These are phyloP conservation scores for Alternaria rosae DNA, from an alignment of 2,329 filamentous ascomycete species.

Conservation along the genomic window DNA sequence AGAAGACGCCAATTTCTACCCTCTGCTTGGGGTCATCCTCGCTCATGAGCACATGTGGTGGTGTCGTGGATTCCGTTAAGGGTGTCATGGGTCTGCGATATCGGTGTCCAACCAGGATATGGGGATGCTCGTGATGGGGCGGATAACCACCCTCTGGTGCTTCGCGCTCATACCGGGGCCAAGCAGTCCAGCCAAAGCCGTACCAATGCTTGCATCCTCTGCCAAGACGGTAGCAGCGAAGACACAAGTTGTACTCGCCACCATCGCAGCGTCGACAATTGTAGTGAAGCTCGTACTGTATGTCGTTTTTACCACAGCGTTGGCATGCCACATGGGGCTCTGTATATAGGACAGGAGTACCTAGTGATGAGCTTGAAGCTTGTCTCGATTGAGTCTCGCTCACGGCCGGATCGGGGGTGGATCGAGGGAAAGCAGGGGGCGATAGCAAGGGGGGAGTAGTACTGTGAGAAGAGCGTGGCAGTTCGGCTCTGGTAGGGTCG, in stretches of 20 bases:
- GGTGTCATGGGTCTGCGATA: slow-evolving; percentile 47
- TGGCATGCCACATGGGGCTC: slow-evolving; percentile 80
- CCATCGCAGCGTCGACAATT: slow-evolving; percentile 75
- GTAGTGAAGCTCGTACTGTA: slow-evolving; percentile 88
- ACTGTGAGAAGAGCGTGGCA: slow-evolving; percentile 30
- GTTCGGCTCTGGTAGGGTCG: slow-evolving; percentile 34
- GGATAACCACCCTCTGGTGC: slow-evolving; percentile 53
- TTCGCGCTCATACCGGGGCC: slow-evolving; percentile 66
- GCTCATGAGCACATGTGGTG: slow-evolving; percentile 55
- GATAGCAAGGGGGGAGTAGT: slow-evolving; percentile 36
- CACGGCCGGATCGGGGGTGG: slow-evolving; percentile 38
- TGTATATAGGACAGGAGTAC: slow-evolving; percentile 56
- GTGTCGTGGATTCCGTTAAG: slow-evolving; percentile 29
- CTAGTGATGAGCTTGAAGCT: slow-evolving; percentile 19
- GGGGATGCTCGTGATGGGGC: slow-evolving; percentile 56
- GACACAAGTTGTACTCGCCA: slow-evolving; percentile 80
- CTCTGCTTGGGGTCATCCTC: slow-evolving; percentile 72
- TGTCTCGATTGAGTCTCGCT: slow-evolving; percentile 27
- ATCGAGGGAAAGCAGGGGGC: slow-evolving; percentile 36
- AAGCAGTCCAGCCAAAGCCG: slow-evolving; percentile 80
- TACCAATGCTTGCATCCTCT: slow-evolving; percentile 87
- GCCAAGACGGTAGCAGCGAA: slow-evolving; percentile 78
- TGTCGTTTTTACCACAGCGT: slow-evolving; percentile 72
- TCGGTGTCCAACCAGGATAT: slow-evolving; percentile 59
- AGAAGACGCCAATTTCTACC: slow-evolving; percentile 83